phyloP scores from a whole-genome alignment of 306 rosid species.

The Malus domestica region ASM211411v1 NC_041801.1:23904501-23905000 shows the following conservation, averaged over 20 bases:
- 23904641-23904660: neutral
- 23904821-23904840: neutral
- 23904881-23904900: neutral
- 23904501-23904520: constrained; percentile 66
- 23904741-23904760: neutral
- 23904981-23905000: neutral
- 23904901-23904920: neutral
- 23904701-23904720: neutral
- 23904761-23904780: neutral
- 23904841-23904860: neutral
- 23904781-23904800: neutral
- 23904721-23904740: neutral
- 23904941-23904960: neutral
- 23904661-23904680: neutral
- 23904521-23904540: constrained; percentile 6
- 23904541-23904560: constrained; percentile 5
- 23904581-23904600: neutral
- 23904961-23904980: neutral
- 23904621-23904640: neutral
- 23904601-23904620: neutral
- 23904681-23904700: neutral
- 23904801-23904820: neutral
- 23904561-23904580: neutral
- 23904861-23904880: neutral
- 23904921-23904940: neutral